Base-by-base conservation (phyloP, 2,329 filamentous ascomycete genomes). In the Tympanopsis confertula region DNA sequence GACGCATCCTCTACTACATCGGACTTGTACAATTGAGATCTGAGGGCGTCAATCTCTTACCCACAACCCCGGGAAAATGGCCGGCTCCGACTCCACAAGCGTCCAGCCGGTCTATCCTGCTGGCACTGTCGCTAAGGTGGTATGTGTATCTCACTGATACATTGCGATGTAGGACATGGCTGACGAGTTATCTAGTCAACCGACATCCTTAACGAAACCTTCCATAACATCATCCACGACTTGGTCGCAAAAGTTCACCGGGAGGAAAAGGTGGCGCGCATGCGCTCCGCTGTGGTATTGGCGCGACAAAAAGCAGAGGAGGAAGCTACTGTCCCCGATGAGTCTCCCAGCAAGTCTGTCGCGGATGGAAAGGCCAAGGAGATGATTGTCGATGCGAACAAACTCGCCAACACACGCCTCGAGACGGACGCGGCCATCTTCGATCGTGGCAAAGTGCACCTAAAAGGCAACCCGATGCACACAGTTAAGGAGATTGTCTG, bases 161-260 rank as follows among this genome's bases (percentile, higher is more conserved):
- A 13, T 17, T 32, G 1, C 22, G 29, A 19, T 18, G 22, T 28
- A 20, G 28, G 15, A 36, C 20, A 5, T 7, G 39, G 18, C 20
- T 19, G 39, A 43, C 42, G 42, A 40, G 17, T 44, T 39, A 35
- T 19, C 19, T 41, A 61, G 58, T 58, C 60, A 26, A 55, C 57
- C 38, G 58, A 61, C 26, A 66, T 78, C 38, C 56, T 78, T 46
- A 69, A 77, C 42, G 69, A 74, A 42, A 65, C 65, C 17, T 60
- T 79, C 32, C 64, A 71, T 47, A 75, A 70, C 47, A 71, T 78
- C 46, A 68, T 78, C 45, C 69, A 76, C 53, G 68, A 72, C 46
- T 65, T 74, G 18, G 68, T 74, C 38, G 59, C 74, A 20, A 64
- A 70, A 44, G 68, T 66, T 20, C 74, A 79, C 50, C 71, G 71